Evolutionary conservation across 2,329 filamentous ascomycete genomes (phyloP), one percentile per base, ranked within the genome.

Genomic region (Cadophora gregata): DNA sequence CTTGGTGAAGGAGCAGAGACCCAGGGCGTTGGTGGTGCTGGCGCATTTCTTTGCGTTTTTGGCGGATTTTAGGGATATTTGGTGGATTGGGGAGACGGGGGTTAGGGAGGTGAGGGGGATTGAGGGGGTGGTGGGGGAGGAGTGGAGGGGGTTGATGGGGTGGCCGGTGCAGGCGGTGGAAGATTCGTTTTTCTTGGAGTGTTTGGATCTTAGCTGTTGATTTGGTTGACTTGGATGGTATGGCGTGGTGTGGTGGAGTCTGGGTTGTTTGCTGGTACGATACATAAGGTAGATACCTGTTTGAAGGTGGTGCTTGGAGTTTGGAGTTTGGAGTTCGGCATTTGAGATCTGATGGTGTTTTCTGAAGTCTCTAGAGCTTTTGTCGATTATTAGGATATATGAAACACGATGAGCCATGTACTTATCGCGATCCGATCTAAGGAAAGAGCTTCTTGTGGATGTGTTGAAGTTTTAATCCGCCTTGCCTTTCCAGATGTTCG

Each of bases 41-140:
- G 74, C 78, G 1, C 75, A 78, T 69, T 79, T 75, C 73, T 73
- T 78, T 66, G 74, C 77, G 0, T 64, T 79, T 16, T 70, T 78
- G 16, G 72, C 75, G 62, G 67, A 76, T 42, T 55, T 77, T 31
- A 73, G 74, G 33, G 72, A 74, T n/a, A 71, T 78, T 45, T 79
- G 77, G 78, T 78, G 77, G 78, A 73, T 78, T 69, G 67, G 67
- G 7, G 62, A 64, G 53, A 59, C 56, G 10, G 67, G 64, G 3
- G 36, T 69, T 69, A 67, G 67, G 27, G 70, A 71, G 47, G 61
- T 69, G n/a, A 59, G 62, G 16, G 69, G 63, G 2, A 72, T 70
- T 29, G 53, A 68, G 47, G 60, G 21, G 2, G 55, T 63, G 24
- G 29, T 72, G 29, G 63, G 56, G 16, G 64, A 59, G 36, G 48